Base-by-base conservation (phyloP, 805 yeast species). In the Saccharomyces jurei region DNA sequence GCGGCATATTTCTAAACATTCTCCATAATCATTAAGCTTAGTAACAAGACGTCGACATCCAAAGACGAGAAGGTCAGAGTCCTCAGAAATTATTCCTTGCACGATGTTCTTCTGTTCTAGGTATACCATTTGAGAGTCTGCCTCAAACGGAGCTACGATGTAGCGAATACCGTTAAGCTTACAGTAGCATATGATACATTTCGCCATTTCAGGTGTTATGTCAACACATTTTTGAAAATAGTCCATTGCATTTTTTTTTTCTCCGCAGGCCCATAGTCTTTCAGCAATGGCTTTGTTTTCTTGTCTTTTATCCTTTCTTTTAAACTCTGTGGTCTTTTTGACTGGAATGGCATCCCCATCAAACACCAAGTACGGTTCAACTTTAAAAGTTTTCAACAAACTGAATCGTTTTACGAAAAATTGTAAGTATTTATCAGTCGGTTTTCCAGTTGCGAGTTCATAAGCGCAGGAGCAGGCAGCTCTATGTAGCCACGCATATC, bases 131-230 rank as follows among this genome's bases (percentile, higher is more conserved):
- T 94, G 99, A 0, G 99, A 86, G 68, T 94, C 99, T 0, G 99
- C 99, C 71, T 94, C 99, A 67, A 89, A 94, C 0, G 99, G 99
- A 0, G 99, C 98, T 8, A 94, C 99, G 6, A 94, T 80, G 63
- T 81, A 92, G 56, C 77, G 79, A 50, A 94, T 81, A 1, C 71
- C 69, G 49, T 78, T 74, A 13, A 67, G 59, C 60, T 82, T 83
- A 58, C 95, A 76, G 62, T 80, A 85, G 46, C 84, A 86, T 65
- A 91, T 89, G 11, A 92, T 76, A 11, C 89, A 78, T 62, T 87
- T 87, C 4, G 97, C 97, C 94, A 94, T 90, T 58, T 82, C 82
- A 1, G 96, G 89, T 1, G 96, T 87, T 11, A 94, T 86, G 61
- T 86, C 91, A 4, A 96, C 87, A 41, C 94, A 84, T 68, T 86